Conservation (phyloP, 257 asterid species). For the Asclepias syriaca region DNA sequence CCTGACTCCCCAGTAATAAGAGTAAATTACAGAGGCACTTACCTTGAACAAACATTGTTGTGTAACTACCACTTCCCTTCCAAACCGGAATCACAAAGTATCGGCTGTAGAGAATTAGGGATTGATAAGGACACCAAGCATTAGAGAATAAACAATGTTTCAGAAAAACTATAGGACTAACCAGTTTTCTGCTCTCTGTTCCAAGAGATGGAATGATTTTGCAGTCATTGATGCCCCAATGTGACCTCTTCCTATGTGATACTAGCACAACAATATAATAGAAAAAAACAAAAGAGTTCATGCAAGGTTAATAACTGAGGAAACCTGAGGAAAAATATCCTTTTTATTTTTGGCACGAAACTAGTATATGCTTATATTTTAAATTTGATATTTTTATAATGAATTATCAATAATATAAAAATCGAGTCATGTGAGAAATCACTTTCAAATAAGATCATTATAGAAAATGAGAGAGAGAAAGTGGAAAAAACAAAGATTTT, state of each 20-base stretch:
- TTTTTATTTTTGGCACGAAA: no score
- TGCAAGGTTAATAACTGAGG: no score
- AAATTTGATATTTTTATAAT: no score
- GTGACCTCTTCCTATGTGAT: slow-evolving; percentile 96
- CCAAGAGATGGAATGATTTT: slow-evolving; percentile 54
- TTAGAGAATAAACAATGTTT: slow-evolving; percentile 6
- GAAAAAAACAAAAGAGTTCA: no score
- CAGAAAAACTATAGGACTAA: slow-evolving; percentile 22
- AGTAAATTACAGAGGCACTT: slow-evolving; percentile 13
- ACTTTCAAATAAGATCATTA: no score
- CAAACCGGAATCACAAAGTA: slow-evolving; percentile 87
- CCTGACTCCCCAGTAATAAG: not conserved
- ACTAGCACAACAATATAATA: slow-evolving; percentile 43
- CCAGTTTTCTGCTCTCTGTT: slow-evolving; percentile 77
- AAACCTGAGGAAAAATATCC: no score
- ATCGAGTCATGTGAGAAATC: no score
- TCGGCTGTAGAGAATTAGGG: slow-evolving; percentile 44
- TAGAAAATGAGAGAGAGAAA: no score
- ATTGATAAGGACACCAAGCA: slow-evolving; percentile 13
- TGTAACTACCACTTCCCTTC: slow-evolving; percentile 93
- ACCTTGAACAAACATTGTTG: slow-evolving; percentile 93
- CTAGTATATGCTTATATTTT: no score
- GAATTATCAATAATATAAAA: no score
- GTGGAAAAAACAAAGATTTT: no score
- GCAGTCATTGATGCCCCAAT: slow-evolving; percentile 77